Conservation (phyloP, 2,329 filamentous ascomycete species). For the Tympanopsis confertula region DNA sequence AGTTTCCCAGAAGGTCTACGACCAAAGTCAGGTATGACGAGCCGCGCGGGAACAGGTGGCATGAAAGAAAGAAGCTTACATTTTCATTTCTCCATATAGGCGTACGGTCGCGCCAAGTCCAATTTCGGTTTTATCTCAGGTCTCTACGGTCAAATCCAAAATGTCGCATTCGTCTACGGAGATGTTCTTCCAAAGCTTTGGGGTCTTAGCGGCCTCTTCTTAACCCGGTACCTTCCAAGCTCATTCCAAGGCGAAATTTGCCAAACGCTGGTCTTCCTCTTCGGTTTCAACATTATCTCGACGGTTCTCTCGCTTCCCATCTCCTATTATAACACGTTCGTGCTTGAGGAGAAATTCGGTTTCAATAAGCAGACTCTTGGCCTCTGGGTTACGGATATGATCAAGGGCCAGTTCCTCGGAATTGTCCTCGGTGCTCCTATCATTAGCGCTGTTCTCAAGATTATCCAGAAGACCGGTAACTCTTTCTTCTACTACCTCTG, state of each 20-base stretch:
- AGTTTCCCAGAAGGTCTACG: constrained; percentile 79
- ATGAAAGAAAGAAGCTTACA: neutral
- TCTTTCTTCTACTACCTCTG: constrained; percentile 98
- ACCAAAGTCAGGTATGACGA: constrained; percentile 67
- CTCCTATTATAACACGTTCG: constrained; percentile 86
- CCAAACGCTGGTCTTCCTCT: constrained; percentile 85
- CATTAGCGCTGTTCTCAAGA: constrained; percentile 81
- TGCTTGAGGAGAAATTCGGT: constrained; percentile 90
- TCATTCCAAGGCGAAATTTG: constrained; percentile 84
- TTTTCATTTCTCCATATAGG: constrained; percentile 27
- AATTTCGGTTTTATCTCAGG: constrained; percentile 73
- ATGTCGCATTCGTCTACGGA: constrained; percentile 77
- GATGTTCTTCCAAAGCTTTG: constrained; percentile 87
- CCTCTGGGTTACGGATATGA: constrained; percentile 77
- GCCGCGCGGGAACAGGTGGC: neutral
- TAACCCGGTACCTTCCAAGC: constrained; percentile 63
- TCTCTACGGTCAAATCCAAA: constrained; percentile 79
- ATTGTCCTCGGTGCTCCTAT: constrained; percentile 75
- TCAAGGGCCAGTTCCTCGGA: constrained; percentile 79
- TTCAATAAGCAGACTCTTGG: constrained; percentile 96
- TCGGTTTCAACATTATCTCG: constrained; percentile 73
- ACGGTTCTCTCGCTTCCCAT: constrained; percentile 69
- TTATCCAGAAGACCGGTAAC: constrained; percentile 85
- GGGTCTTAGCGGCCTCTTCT: constrained; percentile 65
- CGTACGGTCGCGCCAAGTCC: constrained; percentile 90